Evolutionary conservation across 768 basidiomycete species (phyloP).

Genomic region (Tricholomella constricta): DNA sequence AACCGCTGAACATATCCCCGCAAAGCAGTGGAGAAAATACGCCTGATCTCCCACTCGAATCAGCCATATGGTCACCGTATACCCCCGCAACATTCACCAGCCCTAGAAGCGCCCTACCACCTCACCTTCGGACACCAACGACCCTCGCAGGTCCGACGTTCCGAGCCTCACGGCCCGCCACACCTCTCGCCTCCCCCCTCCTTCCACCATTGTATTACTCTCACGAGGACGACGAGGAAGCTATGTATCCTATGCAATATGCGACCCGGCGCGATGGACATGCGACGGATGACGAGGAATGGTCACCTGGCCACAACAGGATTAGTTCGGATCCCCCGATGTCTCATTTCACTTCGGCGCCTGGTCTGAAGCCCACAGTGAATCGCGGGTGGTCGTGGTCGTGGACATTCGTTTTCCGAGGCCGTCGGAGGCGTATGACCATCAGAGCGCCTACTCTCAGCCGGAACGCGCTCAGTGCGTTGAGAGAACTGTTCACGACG

Average conservation of each 20-base stretch:
- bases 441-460: slow-evolving; percentile 41
- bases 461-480: slow-evolving; percentile 17
- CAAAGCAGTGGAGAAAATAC: slow-evolving; percentile 25
- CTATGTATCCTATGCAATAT: slow-evolving; percentile 54
- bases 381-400: slow-evolving; percentile 40
- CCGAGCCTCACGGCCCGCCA: slow-evolving; percentile 43
- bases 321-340: slow-evolving; percentile 17
- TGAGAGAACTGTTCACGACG: slow-evolving; percentile 14
- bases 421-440: slow-evolving; percentile 56
- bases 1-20: slow-evolving; percentile 33
- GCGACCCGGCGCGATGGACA: slow-evolving; percentile 36
- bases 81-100: slow-evolving; percentile 37
- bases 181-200: slow-evolving; percentile 42
- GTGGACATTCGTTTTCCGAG: slow-evolving; percentile 57
- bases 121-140: slow-evolving; percentile 43
- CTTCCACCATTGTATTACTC: slow-evolving; percentile 35
- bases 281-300: slow-evolving; percentile 37
- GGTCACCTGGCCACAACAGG: slow-evolving; percentile 31
- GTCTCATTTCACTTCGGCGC: slow-evolving; percentile 41
- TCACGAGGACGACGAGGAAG: slow-evolving; percentile 51
- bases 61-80: slow-evolving; percentile 47
- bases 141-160: slow-evolving; percentile 35
- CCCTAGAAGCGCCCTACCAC: slow-evolving; percentile 39
- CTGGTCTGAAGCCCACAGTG: slow-evolving; percentile 23
- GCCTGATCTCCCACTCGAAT: slow-evolving; percentile 31